A percentile compares a stretch with the other conserved stretches of the same genome.
phyloP scores from a whole-genome alignment of 257 asterid genomes.

The Solanum rostratum region DNA sequence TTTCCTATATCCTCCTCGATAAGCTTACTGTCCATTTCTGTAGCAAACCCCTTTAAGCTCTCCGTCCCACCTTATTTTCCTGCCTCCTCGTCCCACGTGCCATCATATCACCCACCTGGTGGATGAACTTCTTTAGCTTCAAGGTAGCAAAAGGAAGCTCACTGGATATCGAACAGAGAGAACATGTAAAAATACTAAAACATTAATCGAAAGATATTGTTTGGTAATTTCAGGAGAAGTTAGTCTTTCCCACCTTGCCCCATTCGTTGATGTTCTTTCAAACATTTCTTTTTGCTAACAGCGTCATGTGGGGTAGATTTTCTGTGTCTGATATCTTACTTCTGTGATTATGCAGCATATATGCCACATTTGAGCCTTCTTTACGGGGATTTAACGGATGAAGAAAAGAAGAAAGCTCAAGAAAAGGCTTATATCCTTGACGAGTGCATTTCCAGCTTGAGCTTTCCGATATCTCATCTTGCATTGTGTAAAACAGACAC shows the following conservation, averaged over 20 bases:
- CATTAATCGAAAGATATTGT: neutral
- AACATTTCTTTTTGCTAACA: neutral
- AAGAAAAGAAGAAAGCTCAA: conserved; percentile 62
- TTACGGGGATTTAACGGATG: conserved; percentile 62
- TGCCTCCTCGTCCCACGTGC: neutral
- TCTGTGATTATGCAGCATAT: conserved; percentile 44
- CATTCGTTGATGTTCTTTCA: neutral
- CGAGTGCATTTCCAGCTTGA: conserved; percentile 35
- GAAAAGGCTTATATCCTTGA: conserved; percentile 60
- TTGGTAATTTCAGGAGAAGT: neutral
- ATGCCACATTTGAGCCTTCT: conserved; percentile 97
- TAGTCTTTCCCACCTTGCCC: neutral
- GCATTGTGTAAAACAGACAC: conserved; percentile 76
- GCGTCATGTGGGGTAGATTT: neutral
- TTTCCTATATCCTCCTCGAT: neutral
- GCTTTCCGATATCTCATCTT: conserved; percentile 47
- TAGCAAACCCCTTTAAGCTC: neutral
- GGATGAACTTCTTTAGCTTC: neutral
- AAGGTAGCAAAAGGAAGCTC: neutral
- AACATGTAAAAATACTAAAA: neutral
- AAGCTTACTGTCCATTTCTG: neutral
- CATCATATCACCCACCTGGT: neutral
- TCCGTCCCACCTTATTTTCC: neutral
- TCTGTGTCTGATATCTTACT: neutral
- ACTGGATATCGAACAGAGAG: neutral